Percentiles rank a stretch among this genome's conserved stretches.
phyloP scores from a whole-genome alignment of 1,284 basidiomycete genomes.

The Stygiomarasmius scandens region DNA sequence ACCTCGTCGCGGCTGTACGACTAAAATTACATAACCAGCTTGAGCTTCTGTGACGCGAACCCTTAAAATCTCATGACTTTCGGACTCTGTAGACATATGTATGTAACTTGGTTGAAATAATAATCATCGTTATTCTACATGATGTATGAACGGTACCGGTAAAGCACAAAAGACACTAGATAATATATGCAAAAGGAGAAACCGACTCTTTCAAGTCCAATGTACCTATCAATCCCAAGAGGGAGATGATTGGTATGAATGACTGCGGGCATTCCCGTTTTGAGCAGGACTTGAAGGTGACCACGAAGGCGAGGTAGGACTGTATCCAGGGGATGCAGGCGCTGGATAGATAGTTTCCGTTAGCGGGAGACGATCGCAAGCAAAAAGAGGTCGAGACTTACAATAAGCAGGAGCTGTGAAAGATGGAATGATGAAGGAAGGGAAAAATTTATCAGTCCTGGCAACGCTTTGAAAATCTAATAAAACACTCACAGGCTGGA shows the following conservation, averaged over 20 bases:
- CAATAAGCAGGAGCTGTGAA: slow-evolving; percentile 69
- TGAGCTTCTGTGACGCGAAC: no score
- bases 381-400: slow-evolving; percentile 42
- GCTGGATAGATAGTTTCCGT: slow-evolving; percentile 44
- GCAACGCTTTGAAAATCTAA: no score
- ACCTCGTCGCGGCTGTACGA: no score
- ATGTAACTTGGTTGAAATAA: neutral
- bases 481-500: slow-evolving; percentile 69
- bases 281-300: slow-evolving; percentile 80
- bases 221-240: slow-evolving; percentile 27
- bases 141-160: neutral
- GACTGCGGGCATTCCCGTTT: slow-evolving; percentile 39
- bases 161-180: neutral
- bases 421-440: slow-evolving; percentile 17
- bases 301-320: slow-evolving; percentile 80
- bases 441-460: slow-evolving; percentile 20
- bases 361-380: slow-evolving; percentile 5
- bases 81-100: no score
- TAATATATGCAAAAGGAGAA: neutral
- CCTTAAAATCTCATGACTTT: no score
- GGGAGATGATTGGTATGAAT: slow-evolving; percentile 29
- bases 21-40: no score
- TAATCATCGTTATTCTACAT: neutral
- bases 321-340: slow-evolving; percentile 83
- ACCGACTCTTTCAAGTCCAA: neutral